phyloP scores from a whole-genome alignment of 208 protist genomes.

The Leishmania guyanensis region DNA sequence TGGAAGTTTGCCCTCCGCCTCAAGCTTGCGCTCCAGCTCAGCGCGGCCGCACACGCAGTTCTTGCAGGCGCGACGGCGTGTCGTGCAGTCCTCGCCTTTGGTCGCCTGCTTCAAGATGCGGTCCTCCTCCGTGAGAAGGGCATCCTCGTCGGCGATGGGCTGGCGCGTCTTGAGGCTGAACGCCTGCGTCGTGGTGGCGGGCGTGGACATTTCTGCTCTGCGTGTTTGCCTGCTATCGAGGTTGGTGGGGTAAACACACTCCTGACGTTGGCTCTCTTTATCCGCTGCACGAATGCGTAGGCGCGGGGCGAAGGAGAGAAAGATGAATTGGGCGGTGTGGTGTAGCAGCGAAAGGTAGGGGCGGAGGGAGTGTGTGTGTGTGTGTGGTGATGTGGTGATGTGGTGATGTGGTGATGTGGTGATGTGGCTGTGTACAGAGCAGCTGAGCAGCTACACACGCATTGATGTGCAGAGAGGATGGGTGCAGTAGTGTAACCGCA shows the following conservation, averaged over 20 bases:
- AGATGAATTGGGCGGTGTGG: not conserved
- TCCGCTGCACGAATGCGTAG: not conserved
- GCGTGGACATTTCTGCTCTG: constrained; percentile 3
- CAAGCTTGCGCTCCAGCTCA: constrained; percentile 62
- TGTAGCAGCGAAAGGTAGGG: not conserved
- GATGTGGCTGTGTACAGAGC: not conserved
- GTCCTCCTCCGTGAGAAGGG: constrained; percentile 80
- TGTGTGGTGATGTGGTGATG: too few species aligned
- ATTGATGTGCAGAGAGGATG: not conserved
- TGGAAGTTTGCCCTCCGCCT: constrained; percentile 49
- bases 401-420: not conserved
- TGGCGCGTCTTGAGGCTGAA: constrained; percentile 81
- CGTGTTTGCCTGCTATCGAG: not conserved
- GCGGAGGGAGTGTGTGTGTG: not conserved
- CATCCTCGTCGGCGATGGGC: constrained; percentile 77
- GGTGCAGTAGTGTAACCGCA: not conserved
- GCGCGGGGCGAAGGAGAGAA: constrained; percentile 13
- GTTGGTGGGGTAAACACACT: not conserved
- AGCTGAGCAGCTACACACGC: constrained; percentile 8
- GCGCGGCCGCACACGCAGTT: constrained; percentile 88
- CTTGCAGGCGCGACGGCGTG: constrained; percentile 81
- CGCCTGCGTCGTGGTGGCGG: constrained; percentile 50
- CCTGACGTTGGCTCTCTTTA: not conserved
- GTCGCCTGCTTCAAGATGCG: constrained; percentile 53
- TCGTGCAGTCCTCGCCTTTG: constrained; percentile 80